Base-by-base conservation (phyloP, 169 alveolate genomes). In the Cryptosporidium muris region DNA sequence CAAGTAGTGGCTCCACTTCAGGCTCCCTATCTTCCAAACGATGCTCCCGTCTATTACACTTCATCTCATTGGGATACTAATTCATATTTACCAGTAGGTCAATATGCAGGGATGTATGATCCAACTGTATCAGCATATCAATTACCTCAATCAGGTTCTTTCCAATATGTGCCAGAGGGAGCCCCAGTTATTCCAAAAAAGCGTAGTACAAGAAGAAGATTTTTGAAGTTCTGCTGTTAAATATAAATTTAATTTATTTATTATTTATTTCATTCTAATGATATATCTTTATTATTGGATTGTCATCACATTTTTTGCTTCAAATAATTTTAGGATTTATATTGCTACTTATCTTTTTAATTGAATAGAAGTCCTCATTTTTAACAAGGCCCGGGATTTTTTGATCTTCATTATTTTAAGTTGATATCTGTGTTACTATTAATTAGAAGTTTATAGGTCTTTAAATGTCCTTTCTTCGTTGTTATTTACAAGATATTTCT, bases 51-150 rank as follows among this genome's bases (percentile, higher is more conserved):
- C 54, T 74, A 56, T 48, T 74, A 74, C 51, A 36, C 85, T 25
- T 74, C 85, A 9, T 66, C 85, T 1, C 85, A 74, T 3, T 74
- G 85, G 85, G 85, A 74, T 47, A 74, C 85, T 45, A 66, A 74
- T 16, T 74, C 85, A 25, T 74, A 74, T 42, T 14, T 74, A 25
- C 85, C 85, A 14, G 60, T 74, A 68, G 60, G 85, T 54, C 60
- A 74, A 40, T 74, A 74, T 47, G 85, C 74, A 16, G 85, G 85
- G 9, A 68, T 68, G n/a, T 74, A 74, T 48, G 85, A 74, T 11
- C 66, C 85, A 5, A 42, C 42, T 7, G 85, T 60, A 47, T 1
- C 36, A 14, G 9, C 62, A 2, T 74, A 74, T 58, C 85, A 54
- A 45, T 58, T 74, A 11, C 85, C 85, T 12, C 85, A 74, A 2